Percentiles rank a stretch among this genome's conserved stretches.
These are phyloP conservation scores for Pichia sp. DNA, from an alignment of 1,139 yeast species.

Conservation along the genomic window DNA sequence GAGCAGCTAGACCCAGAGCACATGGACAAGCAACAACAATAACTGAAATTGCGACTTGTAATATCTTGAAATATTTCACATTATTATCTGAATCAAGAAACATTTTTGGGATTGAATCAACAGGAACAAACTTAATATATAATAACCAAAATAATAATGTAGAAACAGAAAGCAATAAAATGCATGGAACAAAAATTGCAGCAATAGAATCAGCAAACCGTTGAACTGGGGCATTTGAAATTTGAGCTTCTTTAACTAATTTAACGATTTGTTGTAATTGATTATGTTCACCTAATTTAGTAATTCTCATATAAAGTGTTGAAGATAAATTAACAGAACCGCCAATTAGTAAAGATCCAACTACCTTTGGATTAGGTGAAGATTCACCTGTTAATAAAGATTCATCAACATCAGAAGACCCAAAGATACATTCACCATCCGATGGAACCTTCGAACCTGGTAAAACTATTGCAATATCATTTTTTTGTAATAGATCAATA, in stretches of 20 bases:
- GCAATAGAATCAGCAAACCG: conserved; percentile 82
- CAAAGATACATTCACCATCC: conserved; percentile 75
- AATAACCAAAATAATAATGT: conserved; percentile 71
- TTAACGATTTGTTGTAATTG: conserved; percentile 82
- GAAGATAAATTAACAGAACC: conserved; percentile 88
- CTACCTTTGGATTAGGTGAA: conserved; percentile 55
- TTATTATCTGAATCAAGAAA: conserved; percentile 51
- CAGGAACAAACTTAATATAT: conserved; percentile 27
- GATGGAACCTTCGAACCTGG: conserved; percentile 92
- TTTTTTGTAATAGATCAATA: conserved; percentile 69
- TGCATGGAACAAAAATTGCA: conserved; percentile 76
- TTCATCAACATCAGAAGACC: conserved; percentile 81
- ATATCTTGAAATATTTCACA: conserved; percentile 44
- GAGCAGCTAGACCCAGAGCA: conserved; percentile 94
- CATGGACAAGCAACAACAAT: conserved; percentile 98
- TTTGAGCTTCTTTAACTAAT: conserved; percentile 84
- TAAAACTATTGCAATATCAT: conserved; percentile 68
- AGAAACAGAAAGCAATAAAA: conserved; percentile 50
- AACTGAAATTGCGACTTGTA: conserved; percentile 85
- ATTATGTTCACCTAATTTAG: conserved; percentile 73
- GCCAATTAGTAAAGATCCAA: conserved; percentile 68
- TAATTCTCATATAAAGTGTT: conserved; percentile 60
- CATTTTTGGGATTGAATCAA: conserved; percentile 42
- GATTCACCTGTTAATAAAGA: conserved; percentile 90
- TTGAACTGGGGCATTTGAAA: conserved; percentile 85